Conservation (phyloP, 106 monocot species). For the Dioscorea alata region DNA sequence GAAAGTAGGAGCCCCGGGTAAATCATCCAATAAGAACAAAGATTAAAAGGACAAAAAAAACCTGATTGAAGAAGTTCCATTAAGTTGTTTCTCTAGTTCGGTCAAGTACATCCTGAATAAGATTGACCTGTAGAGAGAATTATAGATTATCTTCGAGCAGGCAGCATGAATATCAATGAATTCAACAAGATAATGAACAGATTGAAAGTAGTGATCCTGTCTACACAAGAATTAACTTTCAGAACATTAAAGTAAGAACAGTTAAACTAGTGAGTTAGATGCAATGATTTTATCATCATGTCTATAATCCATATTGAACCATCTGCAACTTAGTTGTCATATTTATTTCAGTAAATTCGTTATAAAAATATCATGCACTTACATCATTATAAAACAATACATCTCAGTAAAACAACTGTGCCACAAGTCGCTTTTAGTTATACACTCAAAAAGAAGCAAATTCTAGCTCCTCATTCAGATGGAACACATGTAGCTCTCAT, state of each 20-base stretch:
- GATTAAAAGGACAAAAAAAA: constrained; percentile 10
- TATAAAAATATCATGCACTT: too few species aligned
- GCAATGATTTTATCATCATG: background rate
- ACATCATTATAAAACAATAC: too few species aligned
- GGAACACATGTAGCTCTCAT: too few species aligned
- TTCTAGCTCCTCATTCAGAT: too few species aligned
- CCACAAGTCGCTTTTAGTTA: too few species aligned
- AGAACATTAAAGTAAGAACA: background rate
- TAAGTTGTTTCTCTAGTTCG: constrained; percentile 39
- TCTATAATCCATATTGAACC: background rate
- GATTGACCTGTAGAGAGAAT: constrained; percentile 24
- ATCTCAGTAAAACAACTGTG: too few species aligned
- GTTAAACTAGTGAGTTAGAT: background rate
- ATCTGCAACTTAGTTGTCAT: background rate
- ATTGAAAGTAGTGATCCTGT: background rate
- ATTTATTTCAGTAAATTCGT: too few species aligned
- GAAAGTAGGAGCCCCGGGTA: background rate
- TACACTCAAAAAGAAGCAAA: too few species aligned
- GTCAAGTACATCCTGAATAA: constrained; percentile 39
- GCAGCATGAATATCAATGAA: background rate
- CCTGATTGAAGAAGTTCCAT: constrained; percentile 29
- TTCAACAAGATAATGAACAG: background rate
- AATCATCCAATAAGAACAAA: too few species aligned
- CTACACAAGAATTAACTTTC: background rate
- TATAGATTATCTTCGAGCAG: background rate